Conservation (phyloP, 176 grass and related monocot species). For the Juncus effusus region DNA sequence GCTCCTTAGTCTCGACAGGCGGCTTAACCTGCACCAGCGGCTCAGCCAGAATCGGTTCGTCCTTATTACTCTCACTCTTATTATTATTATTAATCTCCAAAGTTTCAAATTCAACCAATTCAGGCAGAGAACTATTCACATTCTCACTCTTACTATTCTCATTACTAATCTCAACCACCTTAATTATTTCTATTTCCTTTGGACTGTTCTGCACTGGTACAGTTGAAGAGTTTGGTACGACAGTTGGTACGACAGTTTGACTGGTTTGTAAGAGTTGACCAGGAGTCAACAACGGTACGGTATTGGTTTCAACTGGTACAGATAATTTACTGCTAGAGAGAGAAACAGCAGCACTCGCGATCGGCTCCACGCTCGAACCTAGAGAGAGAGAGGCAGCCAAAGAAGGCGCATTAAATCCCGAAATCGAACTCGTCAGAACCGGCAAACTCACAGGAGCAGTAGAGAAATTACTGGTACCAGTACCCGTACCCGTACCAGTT, state of each 20-base stretch:
- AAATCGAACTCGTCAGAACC: conserved; percentile 28
- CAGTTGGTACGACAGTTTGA: conserved; percentile 16
- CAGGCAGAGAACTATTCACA: too few relatives aligned
- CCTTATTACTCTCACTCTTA: conserved; percentile 29
- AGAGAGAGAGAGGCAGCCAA: conserved; percentile 36
- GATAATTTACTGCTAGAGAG: conserved; percentile 33
- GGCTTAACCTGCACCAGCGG: conserved; percentile 21
- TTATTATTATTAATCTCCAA: neutral
- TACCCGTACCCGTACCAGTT: conserved; percentile 24
- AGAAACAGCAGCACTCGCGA: conserved; percentile 28
- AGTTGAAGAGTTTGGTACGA: conserved; percentile 20
- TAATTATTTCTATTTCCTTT: conserved; percentile 36
- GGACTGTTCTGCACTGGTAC: conserved; percentile 23
- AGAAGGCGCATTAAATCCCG: conserved; percentile 34
- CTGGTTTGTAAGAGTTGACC: conserved; percentile 52
- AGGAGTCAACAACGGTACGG: conserved; percentile 40
- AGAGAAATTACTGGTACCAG: conserved; percentile 24
- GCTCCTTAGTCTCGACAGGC: conserved; percentile 46
- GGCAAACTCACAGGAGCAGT: conserved; percentile 36
- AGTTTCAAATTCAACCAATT: too few relatives aligned
- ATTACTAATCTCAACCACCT: conserved; percentile 11
- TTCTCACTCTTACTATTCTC: conserved; percentile 20
- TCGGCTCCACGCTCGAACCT: conserved; percentile 30
- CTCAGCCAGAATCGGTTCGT: conserved; percentile 48
- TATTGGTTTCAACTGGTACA: conserved; percentile 23